Conservation (phyloP, 352 stramenopile genomes). For the Phytopythium boreale region DNA sequence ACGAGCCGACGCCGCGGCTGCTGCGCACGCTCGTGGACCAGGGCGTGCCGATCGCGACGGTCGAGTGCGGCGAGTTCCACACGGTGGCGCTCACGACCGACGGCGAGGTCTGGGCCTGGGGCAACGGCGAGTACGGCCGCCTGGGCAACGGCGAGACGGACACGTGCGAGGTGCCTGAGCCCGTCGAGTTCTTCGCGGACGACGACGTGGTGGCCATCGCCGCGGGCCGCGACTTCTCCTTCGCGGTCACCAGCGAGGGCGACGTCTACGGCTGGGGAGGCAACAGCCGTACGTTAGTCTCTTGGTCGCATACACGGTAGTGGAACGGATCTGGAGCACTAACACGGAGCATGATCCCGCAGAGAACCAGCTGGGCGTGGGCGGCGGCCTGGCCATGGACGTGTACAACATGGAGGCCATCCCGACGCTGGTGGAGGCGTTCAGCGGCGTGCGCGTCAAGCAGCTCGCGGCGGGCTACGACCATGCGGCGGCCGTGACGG, state of each 20-base stretch:
- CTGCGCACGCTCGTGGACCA: conserved; percentile 75
- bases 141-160: conserved; percentile 88
- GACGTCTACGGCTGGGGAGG: conserved; percentile 90
- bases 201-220: conserved; percentile 69
- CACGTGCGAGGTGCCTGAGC: conserved; percentile 78
- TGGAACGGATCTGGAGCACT: not conserved
- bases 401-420: conserved; percentile 94
- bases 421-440: conserved; percentile 81
- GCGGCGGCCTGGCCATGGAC: conserved; percentile 88
- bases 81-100: conserved; percentile 86
- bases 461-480: conserved; percentile 92
- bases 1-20: conserved; percentile 67
- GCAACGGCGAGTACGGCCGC: conserved; percentile 89
- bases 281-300: conserved; percentile 78
- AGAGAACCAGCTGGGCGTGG: conserved; percentile 90
- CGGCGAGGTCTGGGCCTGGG: conserved; percentile 91
- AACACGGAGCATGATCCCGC: not conserved
- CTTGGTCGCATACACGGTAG: not conserved
- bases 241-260: conserved; percentile 81
- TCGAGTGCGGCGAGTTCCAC: conserved; percentile 88
- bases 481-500: conserved; percentile 86
- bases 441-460: conserved; percentile 58
- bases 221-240: conserved; percentile 87
- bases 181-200: conserved; percentile 81
- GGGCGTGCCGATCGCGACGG: conserved; percentile 62